Evolutionary conservation across 1,139 yeast species (phyloP), one percentile per base, ranked within the genome.

Genomic region (Candida buenavistaensis): DNA sequence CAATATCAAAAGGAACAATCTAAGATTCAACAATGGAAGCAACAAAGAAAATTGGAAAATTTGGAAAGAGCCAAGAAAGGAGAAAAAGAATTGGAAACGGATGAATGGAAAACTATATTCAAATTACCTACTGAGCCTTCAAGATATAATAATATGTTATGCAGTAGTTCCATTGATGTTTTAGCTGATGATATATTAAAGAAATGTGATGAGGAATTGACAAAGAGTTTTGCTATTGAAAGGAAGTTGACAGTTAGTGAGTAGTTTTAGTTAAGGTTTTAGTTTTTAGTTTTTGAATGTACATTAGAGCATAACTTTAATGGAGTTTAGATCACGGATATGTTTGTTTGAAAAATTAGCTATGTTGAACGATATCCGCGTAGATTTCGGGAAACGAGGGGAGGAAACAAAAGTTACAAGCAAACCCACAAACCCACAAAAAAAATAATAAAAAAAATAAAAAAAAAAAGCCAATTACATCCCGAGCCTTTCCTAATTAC

Each of bases 121-220:
- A 80, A 73, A 59, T 73, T 83, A 46, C 90, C 94, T 20, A 73
- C 64, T 34, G 90, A 83, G 57, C 94, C 95, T 31, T 78, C 88
- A 21, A 74, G 92, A 53, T 76, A 79, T 48, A 89, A 84, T 51
- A 82, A 81, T 59, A 66, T 86, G 64, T 72, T 86, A 46, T 72
- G 78, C 48, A 75, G 85, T 40, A 80, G 83, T 39, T 80, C 84
- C 54, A 79, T 85, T 47, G 81, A 80, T 55, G 79, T 75, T 47
- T 77, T 78, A 52, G 83, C 89, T 54, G 75, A 74, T 47, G 85
- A 80, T 47, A 64, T 65, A 56, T 82, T 63, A 74, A 81, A 68
- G 76, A 78, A 63, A 71, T 77, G 85, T 44, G 72, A 75, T 41
- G 78, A 79, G 48, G 82, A 77, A 49, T 72, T 77, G 55, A 71